Evolutionary conservation across 371 early-diverging fungal species (phyloP), one percentile per base, ranked within the genome.

Genomic region (Rhizopus arrhizus): DNA sequence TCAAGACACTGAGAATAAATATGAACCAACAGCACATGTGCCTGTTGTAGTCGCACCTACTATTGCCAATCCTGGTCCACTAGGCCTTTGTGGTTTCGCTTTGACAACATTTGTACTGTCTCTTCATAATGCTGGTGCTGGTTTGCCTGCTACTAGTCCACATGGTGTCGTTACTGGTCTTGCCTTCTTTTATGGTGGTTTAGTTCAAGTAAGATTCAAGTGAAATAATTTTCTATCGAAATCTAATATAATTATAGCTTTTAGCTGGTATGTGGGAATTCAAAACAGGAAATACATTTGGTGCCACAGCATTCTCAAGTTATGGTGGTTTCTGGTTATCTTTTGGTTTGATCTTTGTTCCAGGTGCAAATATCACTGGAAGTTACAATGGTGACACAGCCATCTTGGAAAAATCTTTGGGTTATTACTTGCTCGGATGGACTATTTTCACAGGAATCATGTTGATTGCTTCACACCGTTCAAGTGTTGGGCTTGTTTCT

Each of bases 221-320:
- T 40, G 8, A 12, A 40, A 12, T 2, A 11, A 38, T 15, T 9
- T 12, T 55, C 13, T 22, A 33, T 16, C 4, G 3, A 29, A 31
- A 52, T 42, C 0, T 69, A 56, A 9, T 31, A 47, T 34, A 13
- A 56, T 35, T 9, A 42, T 80, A 85, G 75, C 74, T 86, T 49
- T 69, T 81, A 16, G 89, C 90, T 59, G 91, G 91, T 48, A 88
- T 91, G 88, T 88, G 86, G 87, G 89, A 90, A 71, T 89, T 87
- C 69, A 80, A 78, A 50, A 72, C 77, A 32, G 85, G 86, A 56
- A 89, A 89, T 66, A 89, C 88, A n/a, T 90, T 91, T 70, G 92
- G 90, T 59, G 92, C 89, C 32, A 91, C 91, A n/a, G 90, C 89
- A 8, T 91, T 91, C 73, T 79, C 85, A 9, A 81, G 84, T 22